These are phyloP conservation scores for Begonia loranthoides DNA, from an alignment of 306 rosid species.

Conservation along the genomic window DNA sequence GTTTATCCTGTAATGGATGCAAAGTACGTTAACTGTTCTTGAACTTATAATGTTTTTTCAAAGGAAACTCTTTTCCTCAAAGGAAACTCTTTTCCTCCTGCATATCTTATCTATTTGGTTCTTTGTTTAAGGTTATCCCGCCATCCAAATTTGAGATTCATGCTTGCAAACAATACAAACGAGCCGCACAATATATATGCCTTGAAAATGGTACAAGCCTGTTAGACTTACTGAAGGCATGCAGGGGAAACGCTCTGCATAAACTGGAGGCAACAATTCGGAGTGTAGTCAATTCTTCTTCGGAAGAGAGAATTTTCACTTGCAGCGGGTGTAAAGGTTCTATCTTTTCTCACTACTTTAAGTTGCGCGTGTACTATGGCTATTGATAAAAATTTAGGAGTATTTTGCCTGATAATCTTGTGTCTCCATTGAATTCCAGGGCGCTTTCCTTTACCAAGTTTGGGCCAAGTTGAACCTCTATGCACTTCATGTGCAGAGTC, in stretches of 20 bases:
- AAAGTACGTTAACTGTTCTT: constrained; percentile 44
- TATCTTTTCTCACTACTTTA: constrained; percentile 2
- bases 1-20: constrained; percentile 59
- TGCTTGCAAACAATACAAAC: constrained; percentile 78
- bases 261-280: constrained; percentile 65
- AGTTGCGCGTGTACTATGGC: too few relatives aligned
- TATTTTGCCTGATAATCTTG: constrained; percentile 9
- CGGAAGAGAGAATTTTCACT: constrained; percentile 57
- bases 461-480: constrained; percentile 46
- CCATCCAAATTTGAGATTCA: constrained; percentile 97
- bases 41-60: constrained; percentile 4
- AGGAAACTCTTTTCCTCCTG: neutral
- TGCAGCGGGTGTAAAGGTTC: constrained; percentile 81
- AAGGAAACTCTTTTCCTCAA: neutral
- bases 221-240: constrained; percentile 70
- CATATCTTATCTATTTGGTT: constrained; percentile 8
- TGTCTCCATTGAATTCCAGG: constrained; percentile 23
- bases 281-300: constrained; percentile 47
- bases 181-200: constrained; percentile 94
- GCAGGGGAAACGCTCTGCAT: constrained; percentile 64
- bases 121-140: constrained; percentile 52
- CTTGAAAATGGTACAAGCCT: constrained; percentile 90
- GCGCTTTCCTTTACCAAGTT: constrained; percentile 60
- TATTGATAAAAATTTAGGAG: too few relatives aligned
- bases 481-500: constrained; percentile 63